Conservation (phyloP, 2,329 filamentous ascomycete species). For the Fusarium sp. region DNA sequence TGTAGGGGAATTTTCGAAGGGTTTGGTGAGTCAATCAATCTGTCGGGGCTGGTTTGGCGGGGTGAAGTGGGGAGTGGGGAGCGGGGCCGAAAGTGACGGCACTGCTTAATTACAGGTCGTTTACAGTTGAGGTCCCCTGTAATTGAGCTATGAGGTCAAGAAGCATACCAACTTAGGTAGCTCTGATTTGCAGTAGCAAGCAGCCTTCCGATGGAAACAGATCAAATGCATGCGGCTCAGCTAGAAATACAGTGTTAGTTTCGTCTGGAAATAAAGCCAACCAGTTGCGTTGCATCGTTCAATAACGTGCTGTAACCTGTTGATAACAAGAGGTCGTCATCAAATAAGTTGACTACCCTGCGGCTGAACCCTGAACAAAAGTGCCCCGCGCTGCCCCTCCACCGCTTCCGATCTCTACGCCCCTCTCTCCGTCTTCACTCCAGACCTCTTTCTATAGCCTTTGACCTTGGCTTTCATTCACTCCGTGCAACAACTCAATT, state of each 20-base stretch:
- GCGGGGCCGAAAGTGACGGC: constrained; percentile 33
- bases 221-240: neutral
- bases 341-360: constrained; percentile 31
- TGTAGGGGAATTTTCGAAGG: constrained; percentile 36
- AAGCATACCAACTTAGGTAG: neutral
- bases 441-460: neutral
- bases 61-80: constrained; percentile 31
- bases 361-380: neutral
- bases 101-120: neutral
- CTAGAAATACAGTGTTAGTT: neutral
- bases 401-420: constrained; percentile 20
- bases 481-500: neutral
- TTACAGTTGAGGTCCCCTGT: neutral
- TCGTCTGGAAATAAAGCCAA: neutral
- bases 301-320: constrained; percentile 17
- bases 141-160: neutral
- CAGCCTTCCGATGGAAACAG: neutral
- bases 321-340: neutral
- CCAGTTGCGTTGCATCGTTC: constrained; percentile 26
- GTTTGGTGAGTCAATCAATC: constrained; percentile 33
- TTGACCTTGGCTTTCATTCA: neutral
- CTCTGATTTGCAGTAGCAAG: neutral
- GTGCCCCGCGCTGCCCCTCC: constrained; percentile 36
- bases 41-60: constrained; percentile 33
- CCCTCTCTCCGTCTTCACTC: constrained; percentile 16